Percentiles rank a stretch among this genome's conserved stretches.
Evolutionary conservation across 2,329 filamentous ascomycete species (phyloP).

Genomic region (Penicillium sp.): DNA sequence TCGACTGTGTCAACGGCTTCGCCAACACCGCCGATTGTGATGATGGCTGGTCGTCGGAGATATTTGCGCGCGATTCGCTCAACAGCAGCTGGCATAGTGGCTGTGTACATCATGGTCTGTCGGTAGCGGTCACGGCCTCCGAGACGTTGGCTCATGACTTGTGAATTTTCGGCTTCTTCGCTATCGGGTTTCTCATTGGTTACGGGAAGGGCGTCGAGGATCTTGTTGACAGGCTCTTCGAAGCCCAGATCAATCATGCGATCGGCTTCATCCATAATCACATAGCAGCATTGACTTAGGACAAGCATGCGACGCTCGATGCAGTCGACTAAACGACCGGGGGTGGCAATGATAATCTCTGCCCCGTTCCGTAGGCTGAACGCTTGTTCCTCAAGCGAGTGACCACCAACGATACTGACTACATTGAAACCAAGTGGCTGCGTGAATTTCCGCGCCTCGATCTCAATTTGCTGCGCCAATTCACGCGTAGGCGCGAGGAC

Average conservation of each 20-base stretch:
- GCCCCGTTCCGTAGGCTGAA: slow-evolving; percentile 86
- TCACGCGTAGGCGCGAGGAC: slow-evolving; percentile 95
- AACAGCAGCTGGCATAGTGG: slow-evolving; percentile 88
- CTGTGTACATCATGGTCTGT: slow-evolving; percentile 99
- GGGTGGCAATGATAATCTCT: slow-evolving; percentile 97
- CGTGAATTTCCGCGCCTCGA: slow-evolving; percentile 89
- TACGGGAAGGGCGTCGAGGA: slow-evolving; percentile 87
- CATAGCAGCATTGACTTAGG: slow-evolving; percentile 91
- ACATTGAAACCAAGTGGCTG: slow-evolving; percentile 85
- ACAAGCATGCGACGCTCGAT: slow-evolving; percentile 90
- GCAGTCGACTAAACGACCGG: slow-evolving; percentile 92
- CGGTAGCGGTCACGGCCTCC: slow-evolving; percentile 74
- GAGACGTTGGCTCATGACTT: slow-evolving; percentile 75
- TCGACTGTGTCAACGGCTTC: slow-evolving; percentile 98
- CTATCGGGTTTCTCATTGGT: slow-evolving; percentile 91
- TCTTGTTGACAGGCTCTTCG: slow-evolving; percentile 95
- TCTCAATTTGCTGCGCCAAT: slow-evolving; percentile 93
- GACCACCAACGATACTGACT: slow-evolving; percentile 96
- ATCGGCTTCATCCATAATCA: slow-evolving; percentile 99
- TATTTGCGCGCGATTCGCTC: slow-evolving; percentile 98
- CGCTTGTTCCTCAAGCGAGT: slow-evolving; percentile 87
- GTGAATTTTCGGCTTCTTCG: slow-evolving; percentile 79
- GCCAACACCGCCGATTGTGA: slow-evolving; percentile 88
- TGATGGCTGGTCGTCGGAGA: slow-evolving; percentile 82
- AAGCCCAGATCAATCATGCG: slow-evolving; percentile 99